Base-by-base conservation (phyloP, 441 rosid genomes). In the Breynia disticha region DNA sequence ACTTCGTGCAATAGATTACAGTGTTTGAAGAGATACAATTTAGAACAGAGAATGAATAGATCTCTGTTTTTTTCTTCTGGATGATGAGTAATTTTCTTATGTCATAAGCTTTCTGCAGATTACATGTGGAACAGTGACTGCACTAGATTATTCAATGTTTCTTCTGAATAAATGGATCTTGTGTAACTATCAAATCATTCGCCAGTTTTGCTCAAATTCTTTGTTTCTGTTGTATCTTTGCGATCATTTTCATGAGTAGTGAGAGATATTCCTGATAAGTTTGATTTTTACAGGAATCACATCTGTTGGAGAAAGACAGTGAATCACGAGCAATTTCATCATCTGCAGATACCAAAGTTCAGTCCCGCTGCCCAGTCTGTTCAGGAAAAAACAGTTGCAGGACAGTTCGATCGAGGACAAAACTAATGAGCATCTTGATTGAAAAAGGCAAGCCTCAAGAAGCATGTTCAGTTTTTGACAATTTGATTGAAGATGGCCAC, bases 381-480 rank as follows among this genome's bases (percentile, higher is more conserved):
- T 68, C 56, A 56, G 72, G 79, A 37, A 79, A 73, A 47, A 78
- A 68, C 44, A 58, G 81, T 60, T 91, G 95, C 62, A 75, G 72
- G 19, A 81, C 67, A 19, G 95, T 91, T 48, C 83, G 71, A 44
- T 84, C 98, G 16, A 79, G 90, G 65, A 91, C 96, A 55, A 87
- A 82, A 64, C 71, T 85, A 53, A 91, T 91, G 98, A 91, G 72
- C 48, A 48, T 66, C 44, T 73, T 87, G 75, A 76, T 82, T 68
- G 81, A 77, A 72, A 79, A 63, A 68, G 71, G 83, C 69, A 87
- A 83, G 72, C 95, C 95, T 48, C 82, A 66, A 48, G 96, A 91
- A 65, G 95, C 90, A 35, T 74, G 69, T 55, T 69, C 74, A 52
- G 65, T 91, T 60, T 91, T 85, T 59, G 62, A 78, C 59, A 58